Conservation (phyloP, 129 eudicot genomes). For the Centella asiatica region DNA sequence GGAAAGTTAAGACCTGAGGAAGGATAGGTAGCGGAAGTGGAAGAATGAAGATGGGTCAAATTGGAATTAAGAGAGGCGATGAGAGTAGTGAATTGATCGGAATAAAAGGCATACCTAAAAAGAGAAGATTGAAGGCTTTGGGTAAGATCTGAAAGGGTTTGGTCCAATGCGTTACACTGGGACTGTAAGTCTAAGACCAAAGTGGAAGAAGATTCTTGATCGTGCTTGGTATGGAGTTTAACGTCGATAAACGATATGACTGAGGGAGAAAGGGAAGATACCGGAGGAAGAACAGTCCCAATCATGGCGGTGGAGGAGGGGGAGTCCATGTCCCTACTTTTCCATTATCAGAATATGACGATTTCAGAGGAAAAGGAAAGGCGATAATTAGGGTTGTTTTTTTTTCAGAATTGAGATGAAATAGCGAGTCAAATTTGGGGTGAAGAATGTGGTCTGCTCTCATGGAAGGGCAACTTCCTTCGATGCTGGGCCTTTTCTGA, state of each 20-base stretch:
- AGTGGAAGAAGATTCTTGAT: slow-evolving; percentile 45
- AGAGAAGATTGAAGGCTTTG: slow-evolving; percentile 30
- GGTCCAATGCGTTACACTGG: slow-evolving; percentile 39
- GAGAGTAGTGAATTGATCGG: slow-evolving; percentile 36
- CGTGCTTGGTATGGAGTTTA: slow-evolving; percentile 31
- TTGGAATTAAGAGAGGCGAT: slow-evolving; percentile 31
- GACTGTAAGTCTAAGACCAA: slow-evolving; percentile 41
- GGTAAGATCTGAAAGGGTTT: slow-evolving; percentile 43
- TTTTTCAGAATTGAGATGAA: too few species aligned
- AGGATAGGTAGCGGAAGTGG: not conserved
- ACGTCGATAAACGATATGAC: slow-evolving; percentile 40
- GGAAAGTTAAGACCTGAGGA: slow-evolving; percentile 16
- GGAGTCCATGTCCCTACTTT: too few species aligned
- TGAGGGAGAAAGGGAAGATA: slow-evolving; percentile 52
- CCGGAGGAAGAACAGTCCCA: slow-evolving; percentile 48
- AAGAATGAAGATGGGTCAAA: slow-evolving; percentile 31
- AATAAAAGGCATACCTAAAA: slow-evolving; percentile 44
- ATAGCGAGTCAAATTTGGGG: too few species aligned
- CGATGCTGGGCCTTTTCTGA: too few species aligned
- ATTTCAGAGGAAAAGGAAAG: too few species aligned
- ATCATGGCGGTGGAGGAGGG: slow-evolving; percentile 15
- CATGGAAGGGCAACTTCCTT: too few species aligned
- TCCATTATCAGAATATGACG: too few species aligned
- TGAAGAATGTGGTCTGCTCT: too few species aligned
- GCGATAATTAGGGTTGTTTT: too few species aligned